Conservation (phyloP, 2,329 filamentous ascomycete genomes). For the Didymella sp. region DNA sequence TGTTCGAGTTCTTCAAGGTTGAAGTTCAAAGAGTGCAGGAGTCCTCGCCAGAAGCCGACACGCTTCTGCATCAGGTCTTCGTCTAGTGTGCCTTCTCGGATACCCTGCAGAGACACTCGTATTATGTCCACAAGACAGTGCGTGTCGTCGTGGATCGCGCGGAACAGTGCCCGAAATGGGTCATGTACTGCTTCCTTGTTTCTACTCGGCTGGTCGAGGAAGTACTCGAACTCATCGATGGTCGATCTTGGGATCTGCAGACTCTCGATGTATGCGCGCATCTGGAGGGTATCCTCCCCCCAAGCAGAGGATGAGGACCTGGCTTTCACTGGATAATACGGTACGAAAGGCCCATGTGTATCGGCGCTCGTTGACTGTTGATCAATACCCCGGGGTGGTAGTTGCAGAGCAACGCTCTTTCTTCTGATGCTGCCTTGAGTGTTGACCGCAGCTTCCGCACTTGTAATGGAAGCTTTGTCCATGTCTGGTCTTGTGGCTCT, state of each 20-base stretch:
- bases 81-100: slow-evolving; percentile 27
- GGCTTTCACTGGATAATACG: no score
- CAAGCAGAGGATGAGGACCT: background rate
- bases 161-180: background rate
- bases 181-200: background rate
- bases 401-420: no score
- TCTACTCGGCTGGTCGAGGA: background rate
- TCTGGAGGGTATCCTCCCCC: background rate
- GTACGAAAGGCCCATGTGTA: no score
- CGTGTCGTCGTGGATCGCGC: background rate
- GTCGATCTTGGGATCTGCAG: background rate
- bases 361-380: no score
- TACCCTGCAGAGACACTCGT: slow-evolving; percentile 19
- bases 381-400: no score
- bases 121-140: slow-evolving; percentile 21
- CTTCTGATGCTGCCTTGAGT: no score
- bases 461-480: no score
- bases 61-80: slow-evolving; percentile 27
- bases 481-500: no score
- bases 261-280: slow-evolving; percentile 2
- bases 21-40: slow-evolving; percentile 20
- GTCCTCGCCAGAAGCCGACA: slow-evolving; percentile 25
- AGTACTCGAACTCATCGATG: slow-evolving; percentile 1
- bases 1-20: slow-evolving; percentile 17
- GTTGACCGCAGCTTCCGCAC: no score